Percentiles rank a stretch among this genome's conserved stretches.
phyloP scores from a whole-genome alignment of 2,329 filamentous ascomycete species.

The Helotiales sp. region DNA sequence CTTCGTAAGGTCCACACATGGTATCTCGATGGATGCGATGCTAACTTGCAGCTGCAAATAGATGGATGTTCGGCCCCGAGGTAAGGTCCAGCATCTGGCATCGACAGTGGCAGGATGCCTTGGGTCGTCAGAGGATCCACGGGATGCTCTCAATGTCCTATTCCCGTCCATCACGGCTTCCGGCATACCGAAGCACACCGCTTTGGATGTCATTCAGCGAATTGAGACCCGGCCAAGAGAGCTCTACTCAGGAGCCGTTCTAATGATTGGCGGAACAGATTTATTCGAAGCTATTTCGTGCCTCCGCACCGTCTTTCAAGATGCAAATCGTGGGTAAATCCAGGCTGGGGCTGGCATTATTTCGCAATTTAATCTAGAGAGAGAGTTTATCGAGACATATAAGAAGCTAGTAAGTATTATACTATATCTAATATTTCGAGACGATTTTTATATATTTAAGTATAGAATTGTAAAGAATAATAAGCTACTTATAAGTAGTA shows the following conservation, averaged over 20 bases:
- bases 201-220: constrained; percentile 15
- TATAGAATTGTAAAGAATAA: no score
- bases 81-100: constrained; percentile 24
- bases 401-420: constrained; percentile 19
- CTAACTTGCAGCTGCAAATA: background rate
- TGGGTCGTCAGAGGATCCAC: constrained; percentile 11
- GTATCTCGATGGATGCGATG: background rate
- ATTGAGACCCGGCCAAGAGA: constrained; percentile 19
- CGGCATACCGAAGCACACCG: constrained; percentile 20
- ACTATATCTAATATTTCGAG: constrained; percentile 2
- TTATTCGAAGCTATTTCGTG: constrained; percentile 19
- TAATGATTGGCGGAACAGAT: constrained; percentile 8
- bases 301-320: constrained; percentile 16
- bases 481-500: no score
- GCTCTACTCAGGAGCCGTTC: constrained; percentile 23
- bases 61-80: constrained; percentile 16
- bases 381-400: constrained; percentile 21
- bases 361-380: constrained; percentile 14
- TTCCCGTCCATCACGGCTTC: constrained; percentile 27
- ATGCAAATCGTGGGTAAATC: constrained; percentile 3
- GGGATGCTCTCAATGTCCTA: constrained; percentile 22
- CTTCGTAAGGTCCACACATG: constrained; percentile 13
- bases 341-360: constrained; percentile 24
- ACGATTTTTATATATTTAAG: no score
- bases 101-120: constrained; percentile 20